A percentile compares a stretch with the other conserved stretches of the same genome.
Conservation (phyloP, 2,329 filamentous ascomycete species). For the Neofusicoccum sp. region DNA sequence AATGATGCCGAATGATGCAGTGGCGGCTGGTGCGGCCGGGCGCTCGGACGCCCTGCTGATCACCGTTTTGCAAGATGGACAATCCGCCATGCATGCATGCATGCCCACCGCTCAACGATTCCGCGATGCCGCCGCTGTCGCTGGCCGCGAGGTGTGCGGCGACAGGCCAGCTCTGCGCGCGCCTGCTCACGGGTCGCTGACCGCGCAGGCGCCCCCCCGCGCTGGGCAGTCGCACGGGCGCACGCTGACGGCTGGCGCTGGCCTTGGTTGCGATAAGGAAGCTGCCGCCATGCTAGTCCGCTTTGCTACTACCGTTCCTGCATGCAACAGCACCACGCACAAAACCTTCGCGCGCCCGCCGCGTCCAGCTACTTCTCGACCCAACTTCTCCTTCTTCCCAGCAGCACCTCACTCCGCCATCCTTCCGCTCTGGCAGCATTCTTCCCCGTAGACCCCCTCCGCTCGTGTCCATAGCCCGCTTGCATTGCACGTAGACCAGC, state of each 20-base stretch:
- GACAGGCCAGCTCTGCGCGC: neutral
- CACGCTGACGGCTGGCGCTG: neutral
- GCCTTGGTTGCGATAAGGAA: constrained; percentile 19
- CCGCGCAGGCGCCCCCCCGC: constrained; percentile 2
- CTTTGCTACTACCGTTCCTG: constrained; percentile 19
- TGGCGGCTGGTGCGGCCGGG: constrained; percentile 7
- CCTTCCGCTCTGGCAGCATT: constrained; percentile 5
- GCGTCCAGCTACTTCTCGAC: neutral
- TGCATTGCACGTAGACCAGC: constrained; percentile 10
- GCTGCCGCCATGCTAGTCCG: constrained; percentile 20
- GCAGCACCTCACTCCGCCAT: neutral
- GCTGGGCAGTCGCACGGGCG: constrained; percentile 5
- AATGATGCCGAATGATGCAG: neutral
- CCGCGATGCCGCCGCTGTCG: neutral
- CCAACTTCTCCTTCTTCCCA: neutral
- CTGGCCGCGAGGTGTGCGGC: constrained; percentile 5
- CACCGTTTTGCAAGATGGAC: constrained; percentile 2
- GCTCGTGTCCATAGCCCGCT: constrained; percentile 12
- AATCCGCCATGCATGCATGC: constrained; percentile 13
- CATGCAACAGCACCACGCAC: constrained; percentile 7
- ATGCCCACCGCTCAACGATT: constrained; percentile 15
- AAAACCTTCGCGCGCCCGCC: constrained; percentile 11
- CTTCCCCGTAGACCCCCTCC: neutral
- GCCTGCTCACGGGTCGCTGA: neutral
- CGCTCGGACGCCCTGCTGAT: constrained; percentile 17